phyloP scores from a whole-genome alignment of 2,329 filamentous ascomycete genomes.

The Lasiodiplodia sp. region DNA sequence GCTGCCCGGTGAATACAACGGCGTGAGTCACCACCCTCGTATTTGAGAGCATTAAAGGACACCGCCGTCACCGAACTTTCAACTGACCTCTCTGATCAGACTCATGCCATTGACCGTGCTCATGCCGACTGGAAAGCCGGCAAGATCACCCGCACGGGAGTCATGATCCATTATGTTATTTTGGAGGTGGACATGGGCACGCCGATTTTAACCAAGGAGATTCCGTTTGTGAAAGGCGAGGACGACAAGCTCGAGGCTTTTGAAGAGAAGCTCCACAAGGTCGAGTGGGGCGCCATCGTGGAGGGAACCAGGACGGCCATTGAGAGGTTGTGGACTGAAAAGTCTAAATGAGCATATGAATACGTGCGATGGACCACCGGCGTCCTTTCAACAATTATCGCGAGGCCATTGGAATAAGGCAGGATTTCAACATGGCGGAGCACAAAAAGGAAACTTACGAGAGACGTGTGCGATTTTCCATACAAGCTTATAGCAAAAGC shows the following conservation, averaged over 20 bases:
- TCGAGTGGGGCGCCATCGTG: slow-evolving; percentile 82
- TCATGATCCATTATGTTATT: slow-evolving; percentile 88
- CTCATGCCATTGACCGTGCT: slow-evolving; percentile 78
- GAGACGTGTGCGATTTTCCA: no score
- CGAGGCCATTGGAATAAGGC: background rate
- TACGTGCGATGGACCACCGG: background rate
- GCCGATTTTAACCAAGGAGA: slow-evolving; percentile 74
- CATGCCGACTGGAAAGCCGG: slow-evolving; percentile 75
- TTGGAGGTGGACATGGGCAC: slow-evolving; percentile 79
- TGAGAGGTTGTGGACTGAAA: slow-evolving; percentile 17
- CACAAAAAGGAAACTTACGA: background rate
- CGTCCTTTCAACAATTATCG: background rate
- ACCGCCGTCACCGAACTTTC: background rate
- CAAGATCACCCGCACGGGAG: slow-evolving; percentile 72
- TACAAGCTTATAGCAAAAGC: no score
- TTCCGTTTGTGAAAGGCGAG: slow-evolving; percentile 66
- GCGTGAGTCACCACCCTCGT: slow-evolving; percentile 47
- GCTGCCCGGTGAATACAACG: slow-evolving; percentile 76
- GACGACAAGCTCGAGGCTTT: slow-evolving; percentile 71
- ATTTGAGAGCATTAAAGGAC: background rate
- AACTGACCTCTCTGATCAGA: slow-evolving; percentile 14
- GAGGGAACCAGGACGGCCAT: slow-evolving; percentile 64
- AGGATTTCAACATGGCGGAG: background rate
- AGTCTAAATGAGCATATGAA: slow-evolving; percentile 3
- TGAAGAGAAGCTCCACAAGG: slow-evolving; percentile 74